Conservation (phyloP, 2,329 filamentous ascomycete species). For the Hypoxylon sp. region DNA sequence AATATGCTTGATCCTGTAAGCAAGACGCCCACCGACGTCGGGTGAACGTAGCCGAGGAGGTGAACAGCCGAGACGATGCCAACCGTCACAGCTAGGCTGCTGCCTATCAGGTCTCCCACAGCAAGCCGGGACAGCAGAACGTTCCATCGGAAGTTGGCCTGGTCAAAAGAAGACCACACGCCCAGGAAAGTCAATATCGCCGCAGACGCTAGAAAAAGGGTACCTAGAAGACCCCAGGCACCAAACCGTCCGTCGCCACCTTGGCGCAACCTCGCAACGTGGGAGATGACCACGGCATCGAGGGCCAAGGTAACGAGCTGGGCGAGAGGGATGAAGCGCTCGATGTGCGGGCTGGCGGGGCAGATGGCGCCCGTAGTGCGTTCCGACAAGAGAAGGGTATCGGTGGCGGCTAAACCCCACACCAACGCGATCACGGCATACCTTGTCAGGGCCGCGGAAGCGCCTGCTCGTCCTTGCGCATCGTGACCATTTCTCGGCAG, state of each 20-base stretch:
- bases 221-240: conserved; percentile 44
- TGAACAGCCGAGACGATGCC: conserved; percentile 46
- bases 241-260: conserved; percentile 41
- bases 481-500: conserved; percentile 44
- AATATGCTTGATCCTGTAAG: conserved; percentile 43
- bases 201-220: conserved; percentile 42
- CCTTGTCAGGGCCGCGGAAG: conserved; percentile 23
- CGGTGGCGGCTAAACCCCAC: conserved; percentile 51
- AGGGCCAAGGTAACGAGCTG: conserved; percentile 47
- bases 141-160: conserved; percentile 48
- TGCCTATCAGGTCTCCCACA: conserved; percentile 48
- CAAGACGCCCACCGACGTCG: conserved; percentile 47
- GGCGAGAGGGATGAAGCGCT: conserved; percentile 48
- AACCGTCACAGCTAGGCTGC: conserved; percentile 45
- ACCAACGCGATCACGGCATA: conserved; percentile 46
- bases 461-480: conserved; percentile 16
- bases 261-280: conserved; percentile 46
- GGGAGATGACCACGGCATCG: conserved; percentile 50
- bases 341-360: conserved; percentile 44
- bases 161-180: conserved; percentile 48
- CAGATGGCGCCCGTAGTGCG: conserved; percentile 49
- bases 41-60: conserved; percentile 46
- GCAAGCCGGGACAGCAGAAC: conserved; percentile 48
- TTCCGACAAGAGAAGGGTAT: conserved; percentile 46
- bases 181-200: conserved; percentile 44